Evolutionary conservation across 2,329 filamentous ascomycete genomes (phyloP), one percentile per base, ranked within the genome.

Genomic region (Metarhizium sp.): DNA sequence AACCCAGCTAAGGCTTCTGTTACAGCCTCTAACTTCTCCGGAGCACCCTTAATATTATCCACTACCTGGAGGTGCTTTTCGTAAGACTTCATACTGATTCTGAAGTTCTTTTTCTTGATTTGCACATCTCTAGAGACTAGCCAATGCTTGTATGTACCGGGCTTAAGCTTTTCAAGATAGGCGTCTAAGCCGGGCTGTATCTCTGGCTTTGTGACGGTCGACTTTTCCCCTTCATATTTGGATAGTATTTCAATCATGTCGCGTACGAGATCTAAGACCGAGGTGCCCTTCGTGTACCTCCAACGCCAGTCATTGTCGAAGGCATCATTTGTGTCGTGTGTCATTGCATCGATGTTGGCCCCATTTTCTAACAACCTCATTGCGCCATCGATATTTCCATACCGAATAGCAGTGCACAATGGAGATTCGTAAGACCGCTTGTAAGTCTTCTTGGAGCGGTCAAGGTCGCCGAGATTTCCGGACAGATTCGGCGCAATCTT

Each of bases 291-390:
- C 4, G 66, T 62, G 54, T 73, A 70, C 2, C 59, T 56, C n/a
- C 69, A 64, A 36, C 58, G 52, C 57, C 64, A 71, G 11, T 66
- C 58, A 11, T 70, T 61, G 2, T 63, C 52, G 32, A 78, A 62
- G 1, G 76, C 56, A 1, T 65, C 55, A 43, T 73, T 63, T 2
- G 74, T 71, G 1, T 59, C 55, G 1, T 63, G 65, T 0, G 79
- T 79, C 43, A 90, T 62, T 0, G 77, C 75, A 59, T 88, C 88
- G 0, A 83, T 77, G 67, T 92, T 79, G 3, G 79, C 86, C 1
- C 87, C 88, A 16, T 73, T 73, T 16, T 80, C 71, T 1, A 95
- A 66, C 2, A 95, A 75, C 45, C 78, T 71, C 4, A 81, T 62
- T 1, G 81, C 82, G 6, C 84, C 64, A 0, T 75, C 70, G 0